Conservation (phyloP, 176 grass and related monocot species). For the Oryza glaberrima region DNA sequence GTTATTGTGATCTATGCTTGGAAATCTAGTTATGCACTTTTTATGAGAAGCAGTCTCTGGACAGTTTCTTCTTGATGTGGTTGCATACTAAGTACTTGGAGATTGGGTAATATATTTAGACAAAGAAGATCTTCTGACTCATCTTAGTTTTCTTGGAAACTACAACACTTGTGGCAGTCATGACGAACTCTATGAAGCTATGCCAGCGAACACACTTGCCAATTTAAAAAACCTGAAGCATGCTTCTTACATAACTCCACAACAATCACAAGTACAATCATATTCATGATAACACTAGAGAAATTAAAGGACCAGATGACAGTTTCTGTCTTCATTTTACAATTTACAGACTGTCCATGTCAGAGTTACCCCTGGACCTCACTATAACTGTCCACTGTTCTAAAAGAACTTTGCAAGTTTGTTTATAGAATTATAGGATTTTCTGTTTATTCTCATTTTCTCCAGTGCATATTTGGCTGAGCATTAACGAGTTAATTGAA, state of each 20-base stretch:
- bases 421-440: conserved; percentile 15
- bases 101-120: neutral
- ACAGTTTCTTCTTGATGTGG: conserved; percentile 2
- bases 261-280: neutral
- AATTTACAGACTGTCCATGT: neutral
- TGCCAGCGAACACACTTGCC: neutral
- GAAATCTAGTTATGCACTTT: conserved; percentile 21
- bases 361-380: neutral
- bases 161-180: neutral
- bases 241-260: neutral
- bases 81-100: neutral
- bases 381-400: neutral
- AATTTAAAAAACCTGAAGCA: neutral
- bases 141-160: conserved; percentile 19
- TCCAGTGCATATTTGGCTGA: neutral
- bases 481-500: neutral
- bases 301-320: neutral
- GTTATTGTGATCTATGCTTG: conserved; percentile 1
- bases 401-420: conserved; percentile 4
- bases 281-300: neutral
- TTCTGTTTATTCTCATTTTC: neutral
- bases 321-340: neutral
- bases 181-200: neutral
- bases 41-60: conserved; percentile 20
- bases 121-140: conserved; percentile 5